Percentiles rank a stretch among this genome's conserved stretches.
phyloP scores from a whole-genome alignment of 75 land plant genomes.

The Cunninghamia lanceolata region DNA sequence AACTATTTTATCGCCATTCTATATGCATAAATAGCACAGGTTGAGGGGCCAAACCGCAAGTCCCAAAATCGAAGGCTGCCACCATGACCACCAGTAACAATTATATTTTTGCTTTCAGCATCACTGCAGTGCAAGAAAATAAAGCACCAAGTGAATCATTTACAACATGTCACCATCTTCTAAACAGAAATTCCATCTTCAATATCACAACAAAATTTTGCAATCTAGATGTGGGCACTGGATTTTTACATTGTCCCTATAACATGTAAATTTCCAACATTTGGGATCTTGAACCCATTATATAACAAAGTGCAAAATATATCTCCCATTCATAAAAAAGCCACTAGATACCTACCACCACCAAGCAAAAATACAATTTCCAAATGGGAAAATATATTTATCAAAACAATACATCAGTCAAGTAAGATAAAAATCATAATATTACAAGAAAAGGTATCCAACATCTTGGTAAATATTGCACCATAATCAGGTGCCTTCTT shows the following conservation, averaged over 20 bases:
- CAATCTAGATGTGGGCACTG: neutral
- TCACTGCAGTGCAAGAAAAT: conserved; percentile 43
- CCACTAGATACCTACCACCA: neutral
- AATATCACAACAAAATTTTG: neutral
- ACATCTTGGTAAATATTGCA: neutral
- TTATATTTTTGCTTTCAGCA: conserved; percentile 61
- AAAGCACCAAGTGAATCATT: conserved; percentile 7
- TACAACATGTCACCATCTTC: neutral
- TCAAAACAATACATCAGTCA: neutral
- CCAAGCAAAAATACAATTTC: neutral
- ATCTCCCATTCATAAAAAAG: neutral
- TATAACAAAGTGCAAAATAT: neutral
- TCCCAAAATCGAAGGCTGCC: conserved; percentile 89
- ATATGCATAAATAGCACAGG: neutral
- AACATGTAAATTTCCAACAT: neutral
- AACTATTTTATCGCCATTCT: neutral
- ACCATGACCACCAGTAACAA: conserved; percentile 81
- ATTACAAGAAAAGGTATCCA: neutral
- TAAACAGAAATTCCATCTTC: neutral
- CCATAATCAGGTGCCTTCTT: neutral
- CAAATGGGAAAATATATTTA: neutral
- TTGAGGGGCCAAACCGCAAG: conserved; percentile 51
- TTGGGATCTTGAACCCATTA: neutral
- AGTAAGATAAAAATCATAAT: neutral
- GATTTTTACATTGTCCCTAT: neutral